A percentile compares a stretch with the other conserved stretches of the same genome.
phyloP scores from a whole-genome alignment of 1,284 basidiomycete species.

The Takashimella tepidaria region DNA sequence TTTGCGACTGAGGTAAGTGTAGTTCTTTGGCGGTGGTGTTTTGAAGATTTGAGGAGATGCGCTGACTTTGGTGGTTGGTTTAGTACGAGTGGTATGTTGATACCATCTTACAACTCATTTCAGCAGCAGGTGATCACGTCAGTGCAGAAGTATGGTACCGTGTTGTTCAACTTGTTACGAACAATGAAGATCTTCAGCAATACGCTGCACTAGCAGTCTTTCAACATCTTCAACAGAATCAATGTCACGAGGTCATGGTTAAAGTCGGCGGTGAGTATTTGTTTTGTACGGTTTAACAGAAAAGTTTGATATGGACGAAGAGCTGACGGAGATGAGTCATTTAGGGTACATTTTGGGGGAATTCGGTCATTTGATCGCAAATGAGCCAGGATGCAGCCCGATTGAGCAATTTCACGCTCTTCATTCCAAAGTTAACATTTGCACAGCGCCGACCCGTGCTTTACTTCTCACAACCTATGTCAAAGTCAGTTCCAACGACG shows the following conservation, averaged over 20 bases:
- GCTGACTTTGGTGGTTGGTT: no score
- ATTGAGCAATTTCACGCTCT: conserved; percentile 91
- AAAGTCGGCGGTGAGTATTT: conserved; percentile 75
- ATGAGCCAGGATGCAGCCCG: conserved; percentile 87
- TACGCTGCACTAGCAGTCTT: conserved; percentile 95
- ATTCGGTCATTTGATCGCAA: conserved; percentile 88
- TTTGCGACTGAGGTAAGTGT: conserved; percentile 72
- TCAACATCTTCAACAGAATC: conserved; percentile 78
- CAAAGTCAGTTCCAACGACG: conserved; percentile 70
- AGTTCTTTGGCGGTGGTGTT: background rate
- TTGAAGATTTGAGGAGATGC: no score
- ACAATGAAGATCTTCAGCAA: conserved; percentile 91
- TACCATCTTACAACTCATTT: conserved; percentile 90
- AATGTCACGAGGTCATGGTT: conserved; percentile 94
- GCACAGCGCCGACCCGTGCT: conserved; percentile 84
- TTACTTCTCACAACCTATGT: conserved; percentile 94
- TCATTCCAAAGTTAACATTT: conserved; percentile 93
- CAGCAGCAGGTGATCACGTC: conserved; percentile 94
- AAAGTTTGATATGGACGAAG: conserved; percentile 12
- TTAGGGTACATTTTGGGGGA: conserved; percentile 93
- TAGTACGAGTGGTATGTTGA: conserved; percentile 93
- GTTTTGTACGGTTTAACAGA: background rate
- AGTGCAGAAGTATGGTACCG: conserved; percentile 99
- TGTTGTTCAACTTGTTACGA: conserved; percentile 96
- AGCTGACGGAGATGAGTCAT: background rate